Conservation (phyloP, 768 basidiomycete species). For the Paxillus ammoniavirescens region DNA sequence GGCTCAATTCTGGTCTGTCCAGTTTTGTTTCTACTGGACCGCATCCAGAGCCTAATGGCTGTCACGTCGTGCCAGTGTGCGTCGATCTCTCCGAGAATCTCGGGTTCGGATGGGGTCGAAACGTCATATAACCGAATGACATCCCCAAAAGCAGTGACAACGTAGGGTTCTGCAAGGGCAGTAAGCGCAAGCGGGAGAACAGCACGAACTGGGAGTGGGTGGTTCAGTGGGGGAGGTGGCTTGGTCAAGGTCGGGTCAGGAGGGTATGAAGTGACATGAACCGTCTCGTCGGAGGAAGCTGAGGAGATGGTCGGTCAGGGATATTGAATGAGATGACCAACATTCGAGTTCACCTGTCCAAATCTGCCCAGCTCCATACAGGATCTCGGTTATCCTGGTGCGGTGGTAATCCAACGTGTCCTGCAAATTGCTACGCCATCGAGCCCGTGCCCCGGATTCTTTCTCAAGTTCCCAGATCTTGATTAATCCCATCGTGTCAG, state of each 20-base stretch:
- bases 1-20: constrained; percentile 57
- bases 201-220: constrained; percentile 66
- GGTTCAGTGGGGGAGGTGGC: constrained; percentile 51
- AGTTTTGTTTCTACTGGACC: constrained; percentile 43
- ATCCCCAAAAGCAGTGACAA: constrained; percentile 85
- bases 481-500: constrained; percentile 90
- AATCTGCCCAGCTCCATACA: constrained; percentile 64
- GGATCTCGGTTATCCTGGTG: constrained; percentile 77
- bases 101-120: constrained; percentile 62
- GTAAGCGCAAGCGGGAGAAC: constrained; percentile 69
- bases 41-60: constrained; percentile 70
- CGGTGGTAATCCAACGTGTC: constrained; percentile 72
- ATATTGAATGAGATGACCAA: neutral
- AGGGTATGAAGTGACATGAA: constrained; percentile 56
- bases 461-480: constrained; percentile 70
- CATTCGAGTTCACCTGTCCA: constrained; percentile 71
- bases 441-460: constrained; percentile 37
- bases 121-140: constrained; percentile 79
- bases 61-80: constrained; percentile 92
- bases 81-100: constrained; percentile 70
- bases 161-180: constrained; percentile 65
- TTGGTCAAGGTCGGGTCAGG: constrained; percentile 30
- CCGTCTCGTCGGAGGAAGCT: constrained; percentile 92
- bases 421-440: constrained; percentile 51
- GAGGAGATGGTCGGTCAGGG: constrained; percentile 4